Conservation (phyloP, 768 basidiomycete species). For the Suillus placidus region DNA sequence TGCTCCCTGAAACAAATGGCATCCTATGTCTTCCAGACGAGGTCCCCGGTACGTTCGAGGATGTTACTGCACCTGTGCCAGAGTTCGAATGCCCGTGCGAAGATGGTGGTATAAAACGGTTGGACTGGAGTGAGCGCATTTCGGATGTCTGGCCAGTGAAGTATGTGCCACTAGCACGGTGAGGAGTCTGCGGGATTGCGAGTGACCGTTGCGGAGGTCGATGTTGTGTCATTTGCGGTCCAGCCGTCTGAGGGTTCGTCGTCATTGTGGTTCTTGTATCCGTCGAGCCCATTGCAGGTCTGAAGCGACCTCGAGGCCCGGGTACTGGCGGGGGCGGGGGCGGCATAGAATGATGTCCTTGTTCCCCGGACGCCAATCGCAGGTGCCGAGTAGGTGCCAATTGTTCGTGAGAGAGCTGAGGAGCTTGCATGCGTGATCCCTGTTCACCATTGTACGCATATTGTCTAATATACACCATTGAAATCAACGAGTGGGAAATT, state of each 20-base stretch:
- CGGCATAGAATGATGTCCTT: constrained; percentile 32
- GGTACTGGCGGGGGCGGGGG: constrained; percentile 30
- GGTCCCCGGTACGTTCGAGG: constrained; percentile 4
- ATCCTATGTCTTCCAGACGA: constrained; percentile 49
- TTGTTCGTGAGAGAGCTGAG: constrained; percentile 47
- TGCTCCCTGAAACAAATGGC: constrained; percentile 50
- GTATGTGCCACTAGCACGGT: constrained; percentile 18
- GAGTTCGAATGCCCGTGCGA: constrained; percentile 27
- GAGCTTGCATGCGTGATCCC: constrained; percentile 42
- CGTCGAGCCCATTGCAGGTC: constrained; percentile 22
- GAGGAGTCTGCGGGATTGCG: constrained; percentile 30
- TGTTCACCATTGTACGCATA: constrained; percentile 64
- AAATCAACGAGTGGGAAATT: constrained; percentile 11
- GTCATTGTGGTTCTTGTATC: constrained; percentile 14
- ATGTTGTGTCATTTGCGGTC: constrained; percentile 18
- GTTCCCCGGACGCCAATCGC: constrained; percentile 32
- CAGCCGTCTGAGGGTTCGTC: constrained; percentile 10
- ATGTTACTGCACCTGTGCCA: constrained; percentile 10
- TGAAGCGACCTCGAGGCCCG: constrained; percentile 25
- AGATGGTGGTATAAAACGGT: constrained; percentile 35
- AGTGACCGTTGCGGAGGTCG: constrained; percentile 44
- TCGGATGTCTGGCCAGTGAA: constrained; percentile 2
- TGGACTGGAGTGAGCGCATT: constrained; percentile 22
- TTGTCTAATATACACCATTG: constrained; percentile 47
- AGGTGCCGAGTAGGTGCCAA: constrained; percentile 43